A percentile compares a stretch with the other conserved stretches of the same genome.
phyloP scores from a whole-genome alignment of 768 basidiomycete species.

The Tubosaeta sp. region DNA sequence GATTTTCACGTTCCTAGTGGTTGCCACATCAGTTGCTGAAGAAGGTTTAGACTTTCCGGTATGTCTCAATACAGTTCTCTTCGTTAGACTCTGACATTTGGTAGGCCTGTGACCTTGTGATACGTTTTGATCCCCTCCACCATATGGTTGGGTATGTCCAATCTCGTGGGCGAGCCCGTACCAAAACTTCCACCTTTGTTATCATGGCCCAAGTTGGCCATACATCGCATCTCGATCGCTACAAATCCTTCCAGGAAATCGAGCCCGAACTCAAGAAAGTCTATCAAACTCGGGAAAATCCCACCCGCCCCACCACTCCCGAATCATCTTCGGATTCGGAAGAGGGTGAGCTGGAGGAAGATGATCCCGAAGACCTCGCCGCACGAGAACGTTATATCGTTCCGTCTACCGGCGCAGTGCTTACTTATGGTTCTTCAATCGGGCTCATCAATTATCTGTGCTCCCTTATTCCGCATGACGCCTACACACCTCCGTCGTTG shows the following conservation, averaged over 20 bases:
- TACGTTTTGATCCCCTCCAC: conserved; percentile 78
- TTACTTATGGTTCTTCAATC: conserved; percentile 76
- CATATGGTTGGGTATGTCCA: conserved; percentile 89
- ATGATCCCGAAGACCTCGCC: conserved; percentile 53
- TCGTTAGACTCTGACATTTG: background rate
- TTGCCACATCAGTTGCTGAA: conserved; percentile 86
- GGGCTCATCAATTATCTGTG: conserved; percentile 72
- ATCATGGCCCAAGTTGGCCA: conserved; percentile 73
- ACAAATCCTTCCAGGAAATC: conserved; percentile 50
- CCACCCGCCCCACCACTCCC: conserved; percentile 27
- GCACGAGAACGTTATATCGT: conserved; percentile 74
- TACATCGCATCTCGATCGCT: conserved; percentile 49
- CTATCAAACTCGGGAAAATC: conserved; percentile 51
- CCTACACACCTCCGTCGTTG: conserved; percentile 54
- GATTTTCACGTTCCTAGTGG: conserved; percentile 38
- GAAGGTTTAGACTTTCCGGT: conserved; percentile 91
- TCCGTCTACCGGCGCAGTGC: conserved; percentile 65
- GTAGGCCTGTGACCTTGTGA: conserved; percentile 81
- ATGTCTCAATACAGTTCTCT: conserved; percentile 17
- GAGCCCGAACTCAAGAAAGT: conserved; percentile 63
- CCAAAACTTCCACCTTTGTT: conserved; percentile 70
- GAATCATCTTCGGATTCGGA: conserved; percentile 24
- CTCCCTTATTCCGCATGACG: conserved; percentile 68
- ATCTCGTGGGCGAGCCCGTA: conserved; percentile 82
- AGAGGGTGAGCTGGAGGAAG: conserved; percentile 38